These are phyloP conservation scores for Fimicolochytrium jonesii DNA, from an alignment of 192 early-diverging fungal species.

Conservation along the genomic window DNA sequence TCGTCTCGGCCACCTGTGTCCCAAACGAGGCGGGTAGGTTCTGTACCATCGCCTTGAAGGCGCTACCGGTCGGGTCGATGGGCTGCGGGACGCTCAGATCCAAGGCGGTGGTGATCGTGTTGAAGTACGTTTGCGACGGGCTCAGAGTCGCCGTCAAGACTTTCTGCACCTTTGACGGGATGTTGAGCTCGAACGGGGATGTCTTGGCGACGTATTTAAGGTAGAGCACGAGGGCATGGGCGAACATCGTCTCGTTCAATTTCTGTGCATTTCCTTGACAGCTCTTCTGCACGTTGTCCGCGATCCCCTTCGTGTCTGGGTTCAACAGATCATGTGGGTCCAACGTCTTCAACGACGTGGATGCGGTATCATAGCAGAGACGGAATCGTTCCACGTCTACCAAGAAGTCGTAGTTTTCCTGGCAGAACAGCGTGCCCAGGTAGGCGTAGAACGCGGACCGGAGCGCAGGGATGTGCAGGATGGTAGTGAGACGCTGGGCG, in stretches of 20 bases:
- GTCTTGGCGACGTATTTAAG: conserved; percentile 36
- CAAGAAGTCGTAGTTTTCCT: conserved; percentile 72
- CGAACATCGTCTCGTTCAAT: neutral
- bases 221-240: conserved; percentile 40
- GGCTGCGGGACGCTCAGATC: conserved; percentile 45
- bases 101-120: conserved; percentile 51
- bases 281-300: neutral
- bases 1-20: neutral
- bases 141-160: conserved; percentile 32
- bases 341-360: neutral
- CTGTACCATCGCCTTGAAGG: conserved; percentile 29
- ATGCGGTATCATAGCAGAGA: conserved; percentile 20
- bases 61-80: conserved; percentile 27
- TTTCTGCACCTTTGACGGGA: conserved; percentile 33
- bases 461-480: conserved; percentile 51
- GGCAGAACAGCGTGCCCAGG: conserved; percentile 61
- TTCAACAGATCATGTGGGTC: neutral
- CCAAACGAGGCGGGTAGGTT: neutral
- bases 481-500: conserved; percentile 52
- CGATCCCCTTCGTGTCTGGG: neutral
- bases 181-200: conserved; percentile 41
- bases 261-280: too few species aligned
- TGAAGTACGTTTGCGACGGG: conserved; percentile 35
- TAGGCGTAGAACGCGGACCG: conserved; percentile 60
- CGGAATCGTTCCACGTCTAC: conserved; percentile 56